Evolutionary conservation across 176 grass and related monocot species (phyloP).

Genomic region (Metroxylon sagu): DNA sequence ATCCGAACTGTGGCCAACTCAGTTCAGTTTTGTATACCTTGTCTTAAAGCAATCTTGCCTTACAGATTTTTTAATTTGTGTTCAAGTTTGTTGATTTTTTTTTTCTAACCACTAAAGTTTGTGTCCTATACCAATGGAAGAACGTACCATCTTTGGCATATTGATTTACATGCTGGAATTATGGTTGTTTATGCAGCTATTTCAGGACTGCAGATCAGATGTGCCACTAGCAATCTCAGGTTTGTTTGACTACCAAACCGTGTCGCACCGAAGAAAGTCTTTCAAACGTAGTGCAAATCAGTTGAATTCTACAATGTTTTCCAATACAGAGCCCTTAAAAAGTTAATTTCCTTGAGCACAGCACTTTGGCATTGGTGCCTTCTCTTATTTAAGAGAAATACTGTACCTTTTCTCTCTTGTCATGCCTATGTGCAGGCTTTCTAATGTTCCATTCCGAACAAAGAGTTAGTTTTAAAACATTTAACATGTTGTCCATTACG

Average conservation of each 20-base stretch:
- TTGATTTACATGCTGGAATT: conserved; percentile 27
- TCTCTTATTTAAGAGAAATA: background rate
- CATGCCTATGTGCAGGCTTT: too few species aligned
- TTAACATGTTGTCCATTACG: conserved; percentile 11
- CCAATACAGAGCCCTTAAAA: conserved; percentile 31
- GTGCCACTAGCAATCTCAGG: conserved; percentile 43
- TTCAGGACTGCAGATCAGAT: conserved; percentile 42
- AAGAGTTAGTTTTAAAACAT: conserved; percentile 1
- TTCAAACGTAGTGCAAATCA: conserved; percentile 43
- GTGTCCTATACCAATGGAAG: too few species aligned
- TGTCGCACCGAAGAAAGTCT: conserved; percentile 59
- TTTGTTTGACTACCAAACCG: conserved; percentile 51
- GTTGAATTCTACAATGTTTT: conserved; percentile 60
- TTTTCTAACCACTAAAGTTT: too few species aligned
- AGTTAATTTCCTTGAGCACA: conserved; percentile 30
- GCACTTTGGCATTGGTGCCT: background rate
- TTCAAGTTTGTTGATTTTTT: too few species aligned
- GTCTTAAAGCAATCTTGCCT: background rate
- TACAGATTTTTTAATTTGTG: too few species aligned
- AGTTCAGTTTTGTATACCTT: too few species aligned
- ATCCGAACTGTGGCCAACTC: too few species aligned
- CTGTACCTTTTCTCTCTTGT: too few species aligned
- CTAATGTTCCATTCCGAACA: too few species aligned
- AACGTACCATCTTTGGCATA: too few species aligned
- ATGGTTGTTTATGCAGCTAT: conserved; percentile 31